These are phyloP conservation scores for Yamadazyma scolyti DNA, from an alignment of 805 yeast genomes.

Conservation along the genomic window DNA sequence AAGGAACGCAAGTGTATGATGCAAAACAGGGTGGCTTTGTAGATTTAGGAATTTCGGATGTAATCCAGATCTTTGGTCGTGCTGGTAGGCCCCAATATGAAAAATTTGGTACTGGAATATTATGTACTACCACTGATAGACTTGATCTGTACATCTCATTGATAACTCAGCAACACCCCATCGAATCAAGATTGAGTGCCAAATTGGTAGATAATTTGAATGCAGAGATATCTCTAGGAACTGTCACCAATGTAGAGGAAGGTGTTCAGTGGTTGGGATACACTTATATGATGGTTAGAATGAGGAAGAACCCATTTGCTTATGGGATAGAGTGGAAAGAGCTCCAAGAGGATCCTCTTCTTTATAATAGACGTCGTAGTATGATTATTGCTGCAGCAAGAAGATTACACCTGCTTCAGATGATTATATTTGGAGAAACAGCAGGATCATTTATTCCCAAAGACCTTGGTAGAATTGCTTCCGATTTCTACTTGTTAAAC, in stretches of 20 bases:
- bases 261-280: slow-evolving; percentile 98
- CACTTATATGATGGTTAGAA: slow-evolving; percentile 88
- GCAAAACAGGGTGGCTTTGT: slow-evolving; percentile 91
- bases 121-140: slow-evolving; percentile 78
- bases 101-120: slow-evolving; percentile 84
- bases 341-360: slow-evolving; percentile 73
- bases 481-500: slow-evolving; percentile 84
- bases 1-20: slow-evolving; percentile 95
- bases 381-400: slow-evolving; percentile 80
- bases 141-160: slow-evolving; percentile 86
- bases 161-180: slow-evolving; percentile 92
- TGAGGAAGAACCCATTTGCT: slow-evolving; percentile 89
- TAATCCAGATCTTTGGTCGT: slow-evolving; percentile 96
- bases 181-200: slow-evolving; percentile 76
- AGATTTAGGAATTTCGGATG: slow-evolving; percentile 94
- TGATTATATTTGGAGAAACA: slow-evolving; percentile 88
- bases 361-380: slow-evolving; percentile 67
- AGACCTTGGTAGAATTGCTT: slow-evolving; percentile 90
- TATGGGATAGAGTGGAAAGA: slow-evolving; percentile 92
- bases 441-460: slow-evolving; percentile 77
- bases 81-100: slow-evolving; percentile 99
- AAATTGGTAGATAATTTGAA: slow-evolving; percentile 88
- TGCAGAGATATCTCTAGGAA: slow-evolving; percentile 94
- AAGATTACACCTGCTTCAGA: slow-evolving; percentile 78
- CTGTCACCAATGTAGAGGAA: slow-evolving; percentile 90